Percentiles rank a stretch among this genome's conserved stretches.
Evolutionary conservation across 805 yeast genomes (phyloP).

Genomic region (Sporopachydermia lactativora): DNA sequence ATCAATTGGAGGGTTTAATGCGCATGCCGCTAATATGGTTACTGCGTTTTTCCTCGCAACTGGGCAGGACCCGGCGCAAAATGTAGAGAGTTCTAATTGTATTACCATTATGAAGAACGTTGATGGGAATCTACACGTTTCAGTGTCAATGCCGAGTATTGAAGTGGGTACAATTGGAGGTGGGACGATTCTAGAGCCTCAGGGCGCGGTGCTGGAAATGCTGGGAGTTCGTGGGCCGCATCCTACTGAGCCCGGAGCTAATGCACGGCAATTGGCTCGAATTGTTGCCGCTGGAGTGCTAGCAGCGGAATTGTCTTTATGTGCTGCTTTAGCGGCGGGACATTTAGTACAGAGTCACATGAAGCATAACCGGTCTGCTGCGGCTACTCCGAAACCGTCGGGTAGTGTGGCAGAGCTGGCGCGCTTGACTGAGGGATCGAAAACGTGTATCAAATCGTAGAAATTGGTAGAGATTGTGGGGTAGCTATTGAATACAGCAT

Average conservation of each 20-base stretch:
- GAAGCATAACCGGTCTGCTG: conserved; percentile 76
- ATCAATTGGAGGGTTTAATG: conserved; percentile 93
- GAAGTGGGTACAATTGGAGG: conserved; percentile 99
- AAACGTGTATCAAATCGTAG: conserved; percentile 55
- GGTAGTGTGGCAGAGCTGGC: conserved; percentile 24
- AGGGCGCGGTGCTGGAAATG: conserved; percentile 88
- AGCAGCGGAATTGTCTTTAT: conserved; percentile 89
- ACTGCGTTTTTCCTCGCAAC: conserved; percentile 91
- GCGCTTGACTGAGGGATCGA: conserved; percentile 57
- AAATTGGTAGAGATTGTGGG: no score
- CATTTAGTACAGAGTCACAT: conserved; percentile 96
- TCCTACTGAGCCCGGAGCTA: conserved; percentile 83
- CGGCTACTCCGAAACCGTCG: conserved; percentile 25
- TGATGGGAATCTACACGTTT: conserved; percentile 71
- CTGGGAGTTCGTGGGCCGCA: conserved; percentile 95
- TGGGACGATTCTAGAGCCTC: conserved; percentile 96
- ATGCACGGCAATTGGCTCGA: conserved; percentile 86
- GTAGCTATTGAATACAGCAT: no score
- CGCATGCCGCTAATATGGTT: conserved; percentile 93
- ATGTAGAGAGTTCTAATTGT: conserved; percentile 95
- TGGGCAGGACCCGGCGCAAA: conserved; percentile 99
- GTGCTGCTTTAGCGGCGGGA: conserved; percentile 96
- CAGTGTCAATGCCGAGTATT: conserved; percentile 98
- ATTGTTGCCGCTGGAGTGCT: conserved; percentile 89
- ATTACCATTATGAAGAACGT: conserved; percentile 84